These are phyloP conservation scores for Penicillium lividum DNA, from an alignment of 495 filamentous ascomycete genomes.

Conservation along the genomic window DNA sequence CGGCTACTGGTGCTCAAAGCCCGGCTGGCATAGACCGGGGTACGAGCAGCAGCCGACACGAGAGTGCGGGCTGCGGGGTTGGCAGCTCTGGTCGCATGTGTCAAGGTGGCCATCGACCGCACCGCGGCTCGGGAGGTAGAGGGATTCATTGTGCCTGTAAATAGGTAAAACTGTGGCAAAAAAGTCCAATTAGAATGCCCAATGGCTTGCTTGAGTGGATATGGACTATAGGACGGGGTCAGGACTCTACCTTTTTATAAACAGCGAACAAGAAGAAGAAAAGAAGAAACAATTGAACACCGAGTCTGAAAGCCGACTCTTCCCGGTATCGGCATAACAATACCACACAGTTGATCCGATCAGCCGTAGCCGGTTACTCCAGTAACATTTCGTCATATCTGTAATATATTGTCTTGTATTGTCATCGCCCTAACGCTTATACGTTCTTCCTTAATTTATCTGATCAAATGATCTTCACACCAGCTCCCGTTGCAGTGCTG, in stretches of 20 bases:
- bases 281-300: constrained; percentile 21
- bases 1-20: constrained; percentile 41
- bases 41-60: constrained; percentile 31
- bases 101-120: constrained; percentile 45
- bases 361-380: not conserved
- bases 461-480: constrained; percentile 11
- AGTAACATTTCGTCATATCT: constrained; percentile 15
- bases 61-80: constrained; percentile 42
- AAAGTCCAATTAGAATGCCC: constrained; percentile 18
- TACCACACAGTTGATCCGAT: constrained; percentile 9
- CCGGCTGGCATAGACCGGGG: constrained; percentile 34
- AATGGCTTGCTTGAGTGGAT: constrained; percentile 13
- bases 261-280: constrained; percentile 12
- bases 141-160: constrained; percentile 25
- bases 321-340: constrained; percentile 40
- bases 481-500: constrained; percentile 28
- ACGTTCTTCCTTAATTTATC: constrained; percentile 16
- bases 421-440: constrained; percentile 17
- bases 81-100: constrained; percentile 41
- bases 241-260: constrained; percentile 18
- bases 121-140: constrained; percentile 45
- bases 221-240: constrained; percentile 13
- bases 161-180: constrained; percentile 6
- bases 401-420: constrained; percentile 24
- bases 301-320: constrained; percentile 37